phyloP scores from a whole-genome alignment of 2,329 filamentous ascomycete species.

The Aschersonia sp. region DNA sequence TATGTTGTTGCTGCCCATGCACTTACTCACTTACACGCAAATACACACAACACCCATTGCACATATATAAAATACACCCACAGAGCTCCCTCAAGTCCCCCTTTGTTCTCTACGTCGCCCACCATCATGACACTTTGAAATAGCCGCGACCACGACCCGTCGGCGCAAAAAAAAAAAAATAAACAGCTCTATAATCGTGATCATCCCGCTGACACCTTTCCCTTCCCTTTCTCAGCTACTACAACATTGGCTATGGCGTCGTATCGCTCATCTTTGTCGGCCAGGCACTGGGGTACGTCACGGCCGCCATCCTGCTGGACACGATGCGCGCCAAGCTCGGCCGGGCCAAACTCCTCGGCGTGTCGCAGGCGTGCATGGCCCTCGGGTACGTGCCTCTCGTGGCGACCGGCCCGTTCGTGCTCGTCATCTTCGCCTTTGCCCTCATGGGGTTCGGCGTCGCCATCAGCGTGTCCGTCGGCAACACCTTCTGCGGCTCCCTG shows the following conservation, averaged over 20 bases:
- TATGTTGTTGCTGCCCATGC: slow-evolving; percentile 13
- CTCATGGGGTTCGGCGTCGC: slow-evolving; percentile 46
- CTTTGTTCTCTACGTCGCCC: background rate
- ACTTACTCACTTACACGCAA: background rate
- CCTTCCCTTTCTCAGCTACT: slow-evolving; percentile 29
- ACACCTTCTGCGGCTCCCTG: slow-evolving; percentile 43
- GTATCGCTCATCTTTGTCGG: slow-evolving; percentile 74
- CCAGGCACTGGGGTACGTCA: slow-evolving; percentile 63
- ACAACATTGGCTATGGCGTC: slow-evolving; percentile 60
- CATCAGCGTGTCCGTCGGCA: slow-evolving; percentile 39
- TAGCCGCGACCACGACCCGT: too few species aligned
- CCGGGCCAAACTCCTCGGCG: slow-evolving; percentile 45
- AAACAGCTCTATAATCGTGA: too few species aligned
- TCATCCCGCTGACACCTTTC: too few species aligned
- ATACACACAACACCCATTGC: too few species aligned
- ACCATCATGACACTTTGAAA: background rate
- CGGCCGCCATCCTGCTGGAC: slow-evolving; percentile 56
- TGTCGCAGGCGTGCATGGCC: slow-evolving; percentile 41
- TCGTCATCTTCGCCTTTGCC: slow-evolving; percentile 54
- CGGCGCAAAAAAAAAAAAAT: too few species aligned
- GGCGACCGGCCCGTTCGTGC: slow-evolving; percentile 53
- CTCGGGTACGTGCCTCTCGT: slow-evolving; percentile 51
- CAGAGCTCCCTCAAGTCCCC: background rate
- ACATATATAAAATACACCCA: too few species aligned
- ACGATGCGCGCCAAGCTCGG: slow-evolving; percentile 46